Evolutionary conservation across 805 yeast species (phyloP).

Genomic region (Barnettozyma californica): DNA sequence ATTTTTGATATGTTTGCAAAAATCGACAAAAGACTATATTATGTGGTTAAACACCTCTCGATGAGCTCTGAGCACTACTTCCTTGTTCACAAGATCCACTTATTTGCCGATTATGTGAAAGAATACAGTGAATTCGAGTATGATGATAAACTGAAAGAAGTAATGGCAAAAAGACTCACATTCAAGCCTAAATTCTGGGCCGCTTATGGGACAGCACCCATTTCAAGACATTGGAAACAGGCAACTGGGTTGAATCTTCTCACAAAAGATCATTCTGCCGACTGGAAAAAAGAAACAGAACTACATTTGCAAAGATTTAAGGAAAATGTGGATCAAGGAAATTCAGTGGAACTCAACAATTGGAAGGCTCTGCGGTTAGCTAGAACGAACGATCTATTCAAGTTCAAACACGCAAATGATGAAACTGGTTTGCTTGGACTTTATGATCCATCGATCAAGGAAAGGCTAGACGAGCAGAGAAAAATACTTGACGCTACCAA

Average conservation of each 20-base stretch:
- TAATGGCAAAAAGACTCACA: conserved; percentile 3
- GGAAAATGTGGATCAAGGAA: conserved; percentile 2
- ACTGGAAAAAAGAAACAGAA: conserved; percentile 6
- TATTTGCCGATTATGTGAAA: conserved; percentile 6
- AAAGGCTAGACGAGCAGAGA: conserved; percentile 12
- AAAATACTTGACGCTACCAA: conserved; percentile 10
- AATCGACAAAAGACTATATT: conserved; percentile 7
- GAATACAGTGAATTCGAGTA: conserved; percentile 3
- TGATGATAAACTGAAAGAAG: conserved; percentile 2
- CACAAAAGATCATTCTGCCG: conserved; percentile 8
- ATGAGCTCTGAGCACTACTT: conserved; percentile 7
- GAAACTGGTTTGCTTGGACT: conserved; percentile 34
- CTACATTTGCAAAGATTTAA: conserved; percentile 5
- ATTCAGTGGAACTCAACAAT: conserved; percentile 20
- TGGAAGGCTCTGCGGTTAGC: conserved; percentile 43
- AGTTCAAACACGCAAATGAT: conserved; percentile 32
- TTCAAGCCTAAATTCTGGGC: conserved; percentile 20
- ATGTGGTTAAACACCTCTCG: not conserved
- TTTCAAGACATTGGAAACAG: conserved; percentile 34
- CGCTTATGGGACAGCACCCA: conserved; percentile 18
- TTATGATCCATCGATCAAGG: conserved; percentile 26
- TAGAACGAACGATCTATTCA: conserved; percentile 31
- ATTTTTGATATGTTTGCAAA: not conserved
- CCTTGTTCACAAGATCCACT: conserved; percentile 7
- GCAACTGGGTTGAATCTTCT: conserved; percentile 35